These are phyloP conservation scores for Neltuma alba DNA, from an alignment of 306 rosid species.

Conservation along the genomic window DNA sequence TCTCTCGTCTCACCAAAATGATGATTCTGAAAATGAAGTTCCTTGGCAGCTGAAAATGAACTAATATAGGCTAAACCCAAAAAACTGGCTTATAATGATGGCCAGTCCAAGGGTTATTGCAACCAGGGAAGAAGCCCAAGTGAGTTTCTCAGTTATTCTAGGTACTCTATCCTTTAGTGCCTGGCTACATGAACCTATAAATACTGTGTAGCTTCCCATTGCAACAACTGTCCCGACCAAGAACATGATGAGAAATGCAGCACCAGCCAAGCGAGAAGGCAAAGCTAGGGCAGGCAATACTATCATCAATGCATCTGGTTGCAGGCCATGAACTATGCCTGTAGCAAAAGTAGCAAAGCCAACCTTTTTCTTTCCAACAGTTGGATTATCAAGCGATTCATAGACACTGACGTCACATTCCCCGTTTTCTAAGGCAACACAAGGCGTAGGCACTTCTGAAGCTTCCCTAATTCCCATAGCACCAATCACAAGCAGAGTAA, in stretches of 20 bases:
- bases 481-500: constrained; percentile 84
- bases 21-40: constrained; percentile 8
- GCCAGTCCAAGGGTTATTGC: constrained; percentile 90
- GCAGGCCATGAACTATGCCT: constrained; percentile 92
- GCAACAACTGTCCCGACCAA: constrained; percentile 88
- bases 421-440: constrained; percentile 81
- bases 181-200: constrained; percentile 86
- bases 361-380: constrained; percentile 73
- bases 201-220: constrained; percentile 96
- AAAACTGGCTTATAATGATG: constrained; percentile 84
- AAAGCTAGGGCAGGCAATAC: constrained; percentile 94
- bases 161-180: constrained; percentile 89
- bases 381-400: constrained; percentile 61
- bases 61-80: constrained; percentile 83
- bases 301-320: constrained; percentile 98
- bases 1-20: constrained; percentile 1
- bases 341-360: constrained; percentile 99
- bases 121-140: constrained; percentile 94
- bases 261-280: constrained; percentile 94
- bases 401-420: constrained; percentile 65
- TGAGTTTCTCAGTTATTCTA: constrained; percentile 93
- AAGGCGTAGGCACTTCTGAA: constrained; percentile 76
- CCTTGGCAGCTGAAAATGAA: constrained; percentile 1
- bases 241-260: constrained; percentile 93
- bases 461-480: constrained; percentile 92